Conservation (phyloP, 176 grass and related monocot genomes). For the Microstegium vimineum region DNA sequence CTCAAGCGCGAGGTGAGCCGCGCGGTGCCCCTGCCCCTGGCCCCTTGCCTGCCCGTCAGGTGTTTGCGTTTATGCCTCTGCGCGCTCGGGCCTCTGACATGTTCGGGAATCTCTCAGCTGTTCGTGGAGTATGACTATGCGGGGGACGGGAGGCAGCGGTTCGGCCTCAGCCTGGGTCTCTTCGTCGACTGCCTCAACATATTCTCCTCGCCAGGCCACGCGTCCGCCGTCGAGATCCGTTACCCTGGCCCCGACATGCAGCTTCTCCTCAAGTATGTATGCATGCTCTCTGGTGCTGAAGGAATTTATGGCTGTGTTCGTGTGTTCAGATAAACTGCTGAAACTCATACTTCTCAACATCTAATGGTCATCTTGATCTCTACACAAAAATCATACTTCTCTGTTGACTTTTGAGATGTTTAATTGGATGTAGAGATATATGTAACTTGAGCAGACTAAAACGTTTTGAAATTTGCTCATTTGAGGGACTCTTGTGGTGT, state of each 20-base stretch:
- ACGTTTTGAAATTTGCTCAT: background rate
- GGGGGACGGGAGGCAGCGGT: constrained; percentile 53
- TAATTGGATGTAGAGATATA: background rate
- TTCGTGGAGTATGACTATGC: constrained; percentile 73
- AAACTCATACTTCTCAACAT: background rate
- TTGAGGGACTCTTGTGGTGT: background rate
- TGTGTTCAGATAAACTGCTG: background rate
- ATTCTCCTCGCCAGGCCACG: constrained; percentile 54
- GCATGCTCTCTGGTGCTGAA: background rate
- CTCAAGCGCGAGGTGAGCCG: constrained; percentile 78
- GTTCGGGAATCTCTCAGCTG: constrained; percentile 33
- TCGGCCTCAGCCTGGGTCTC: constrained; percentile 82
- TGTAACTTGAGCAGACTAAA: background rate
- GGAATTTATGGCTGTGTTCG: background rate
- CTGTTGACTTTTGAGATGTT: background rate
- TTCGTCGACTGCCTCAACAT: constrained; percentile 80
- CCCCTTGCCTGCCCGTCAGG: background rate
- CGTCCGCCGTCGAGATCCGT: constrained; percentile 62
- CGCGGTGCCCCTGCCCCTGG: background rate
- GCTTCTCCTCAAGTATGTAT: constrained; percentile 71
- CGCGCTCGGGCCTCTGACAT: background rate
- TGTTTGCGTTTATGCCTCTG: constrained; percentile 27
- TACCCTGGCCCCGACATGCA: constrained; percentile 94
- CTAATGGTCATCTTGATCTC: background rate
- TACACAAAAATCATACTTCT: background rate